Percentiles rank a stretch among this genome's conserved stretches.
Evolutionary conservation across 2,329 filamentous ascomycete genomes (phyloP).

Genomic region (Penicillium decumbens): DNA sequence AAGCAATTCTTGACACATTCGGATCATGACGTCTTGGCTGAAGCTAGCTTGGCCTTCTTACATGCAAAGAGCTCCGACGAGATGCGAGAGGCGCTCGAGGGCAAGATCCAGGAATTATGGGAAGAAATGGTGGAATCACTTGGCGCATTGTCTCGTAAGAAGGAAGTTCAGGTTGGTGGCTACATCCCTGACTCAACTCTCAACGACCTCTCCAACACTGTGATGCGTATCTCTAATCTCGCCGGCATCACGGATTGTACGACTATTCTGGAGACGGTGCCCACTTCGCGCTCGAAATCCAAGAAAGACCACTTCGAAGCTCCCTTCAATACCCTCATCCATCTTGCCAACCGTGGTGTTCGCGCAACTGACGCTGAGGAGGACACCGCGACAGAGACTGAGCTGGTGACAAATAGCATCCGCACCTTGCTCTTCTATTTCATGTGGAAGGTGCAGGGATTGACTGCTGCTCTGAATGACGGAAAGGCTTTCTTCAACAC

Average conservation of each 20-base stretch:
- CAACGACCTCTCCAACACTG: constrained; percentile 65
- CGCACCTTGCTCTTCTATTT: constrained; percentile 81
- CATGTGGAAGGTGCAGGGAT: constrained; percentile 76
- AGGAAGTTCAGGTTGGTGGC: constrained; percentile 66
- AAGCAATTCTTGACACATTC: constrained; percentile 93
- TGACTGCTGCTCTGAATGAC: constrained; percentile 52
- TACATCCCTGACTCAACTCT: constrained; percentile 63
- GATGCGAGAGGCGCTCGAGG: constrained; percentile 76
- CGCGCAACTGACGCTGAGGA: constrained; percentile 60
- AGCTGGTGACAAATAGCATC: constrained; percentile 70
- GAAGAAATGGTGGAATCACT: constrained; percentile 74
- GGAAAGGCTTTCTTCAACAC: constrained; percentile 56
- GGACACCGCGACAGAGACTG: constrained; percentile 72
- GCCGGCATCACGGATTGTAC: constrained; percentile 74
- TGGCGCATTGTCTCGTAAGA: constrained; percentile 64
- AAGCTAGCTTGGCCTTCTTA: constrained; percentile 75
- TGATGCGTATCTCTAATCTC: constrained; percentile 76
- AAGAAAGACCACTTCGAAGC: constrained; percentile 38
- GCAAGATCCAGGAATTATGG: constrained; percentile 77
- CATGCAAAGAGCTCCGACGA: constrained; percentile 85
- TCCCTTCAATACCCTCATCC: constrained; percentile 63
- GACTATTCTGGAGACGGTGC: constrained; percentile 62
- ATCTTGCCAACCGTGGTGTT: constrained; percentile 68
- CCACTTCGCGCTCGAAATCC: constrained; percentile 32
- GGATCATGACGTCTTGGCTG: constrained; percentile 75